Evolutionary conservation across 2,329 filamentous ascomycete genomes (phyloP).

Genomic region (Fusarium secorum): DNA sequence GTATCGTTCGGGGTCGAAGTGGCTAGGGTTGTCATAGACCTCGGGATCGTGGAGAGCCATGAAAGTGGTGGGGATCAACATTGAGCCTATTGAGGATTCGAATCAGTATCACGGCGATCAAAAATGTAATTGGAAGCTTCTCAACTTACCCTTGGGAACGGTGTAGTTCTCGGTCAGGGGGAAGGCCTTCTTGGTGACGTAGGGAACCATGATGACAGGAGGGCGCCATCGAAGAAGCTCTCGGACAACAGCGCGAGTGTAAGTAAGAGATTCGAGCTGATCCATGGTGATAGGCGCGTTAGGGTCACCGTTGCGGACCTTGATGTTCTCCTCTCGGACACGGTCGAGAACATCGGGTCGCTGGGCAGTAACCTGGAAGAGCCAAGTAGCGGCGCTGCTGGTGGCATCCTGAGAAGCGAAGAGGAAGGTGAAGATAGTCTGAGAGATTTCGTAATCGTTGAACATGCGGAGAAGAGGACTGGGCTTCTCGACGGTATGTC

Average conservation of each 20-base stretch:
- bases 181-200: constrained; percentile 93
- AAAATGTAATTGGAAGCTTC: not conserved
- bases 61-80: constrained; percentile 93
- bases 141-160: constrained; percentile 77
- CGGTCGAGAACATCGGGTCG: constrained; percentile 91
- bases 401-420: constrained; percentile 98
- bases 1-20: constrained; percentile 91
- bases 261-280: constrained; percentile 85
- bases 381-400: constrained; percentile 90
- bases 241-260: constrained; percentile 90
- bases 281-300: constrained; percentile 79
- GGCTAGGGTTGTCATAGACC: constrained; percentile 87
- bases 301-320: constrained; percentile 76
- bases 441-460: constrained; percentile 87
- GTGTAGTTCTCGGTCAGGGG: constrained; percentile 88
- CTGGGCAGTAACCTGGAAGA: constrained; percentile 94
- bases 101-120: constrained; percentile 22
- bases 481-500: constrained; percentile 80
- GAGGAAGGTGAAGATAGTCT: constrained; percentile 94
- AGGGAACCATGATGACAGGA: constrained; percentile 96
- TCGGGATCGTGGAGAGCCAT: constrained; percentile 91
- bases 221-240: constrained; percentile 93
- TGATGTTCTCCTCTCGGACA: constrained; percentile 89
- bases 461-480: constrained; percentile 84
- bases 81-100: constrained; percentile 65